Evolutionary conservation across 2,329 filamentous ascomycete genomes (phyloP).

Genomic region (Calonectria fujianensis): DNA sequence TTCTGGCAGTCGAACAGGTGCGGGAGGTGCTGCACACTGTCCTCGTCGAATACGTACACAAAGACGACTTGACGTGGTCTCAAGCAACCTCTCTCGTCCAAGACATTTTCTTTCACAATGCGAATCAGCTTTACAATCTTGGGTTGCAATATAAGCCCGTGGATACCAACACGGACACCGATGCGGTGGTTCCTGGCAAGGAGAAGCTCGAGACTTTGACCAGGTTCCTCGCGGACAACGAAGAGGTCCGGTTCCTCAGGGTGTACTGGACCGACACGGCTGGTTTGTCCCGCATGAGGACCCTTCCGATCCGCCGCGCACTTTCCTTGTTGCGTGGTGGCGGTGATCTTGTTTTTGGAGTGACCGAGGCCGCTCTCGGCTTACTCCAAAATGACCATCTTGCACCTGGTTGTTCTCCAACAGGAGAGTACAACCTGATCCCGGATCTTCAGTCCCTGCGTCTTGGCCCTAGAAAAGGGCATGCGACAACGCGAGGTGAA

Average conservation of each 20-base stretch:
- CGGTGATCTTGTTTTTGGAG: slow-evolving; percentile 71
- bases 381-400: slow-evolving; percentile 80
- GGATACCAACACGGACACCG: slow-evolving; percentile 17
- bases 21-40: slow-evolving; percentile 82
- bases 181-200: slow-evolving; percentile 31
- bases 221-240: slow-evolving; percentile 67
- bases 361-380: slow-evolving; percentile 79
- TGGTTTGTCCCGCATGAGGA: slow-evolving; percentile 78
- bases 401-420: slow-evolving; percentile 72
- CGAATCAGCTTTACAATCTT: slow-evolving; percentile 84
- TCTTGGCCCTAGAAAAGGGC: slow-evolving; percentile 74
- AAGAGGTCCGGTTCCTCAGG: slow-evolving; percentile 78
- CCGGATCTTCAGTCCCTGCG: slow-evolving; percentile 80
- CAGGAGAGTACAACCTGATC: slow-evolving; percentile 79
- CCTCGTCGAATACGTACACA: slow-evolving; percentile 79
- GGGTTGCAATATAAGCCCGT: slow-evolving; percentile 64
- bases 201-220: slow-evolving; percentile 41
- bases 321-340: slow-evolving; percentile 66
- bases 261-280: slow-evolving; percentile 88
- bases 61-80: slow-evolving; percentile 74
- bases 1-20: slow-evolving; percentile 83
- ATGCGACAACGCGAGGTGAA: slow-evolving; percentile 80
- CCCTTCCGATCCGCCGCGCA: slow-evolving; percentile 79
- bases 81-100: slow-evolving; percentile 79
- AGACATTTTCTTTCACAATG: slow-evolving; percentile 84